Percentiles rank a stretch among this genome's conserved stretches.
Conservation (phyloP, 345 rosid species). For the Heritiera littoralis region DNA sequence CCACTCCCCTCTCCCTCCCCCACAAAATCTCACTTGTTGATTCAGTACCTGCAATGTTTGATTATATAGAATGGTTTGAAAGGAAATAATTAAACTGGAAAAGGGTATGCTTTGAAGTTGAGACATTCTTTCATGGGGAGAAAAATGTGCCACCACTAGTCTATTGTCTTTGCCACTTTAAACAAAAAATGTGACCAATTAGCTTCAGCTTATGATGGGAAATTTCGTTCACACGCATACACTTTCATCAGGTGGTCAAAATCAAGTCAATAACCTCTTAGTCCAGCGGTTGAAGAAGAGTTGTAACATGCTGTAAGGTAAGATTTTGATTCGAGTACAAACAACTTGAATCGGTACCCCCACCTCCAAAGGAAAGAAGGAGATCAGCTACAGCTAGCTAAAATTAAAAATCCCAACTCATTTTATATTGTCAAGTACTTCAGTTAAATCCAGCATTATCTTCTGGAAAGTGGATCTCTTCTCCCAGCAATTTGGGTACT, state of each 20-base stretch:
- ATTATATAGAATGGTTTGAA: neutral
- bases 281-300: too few relatives aligned
- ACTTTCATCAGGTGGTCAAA: neutral
- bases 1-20: neutral
- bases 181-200: neutral
- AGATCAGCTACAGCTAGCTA: neutral
- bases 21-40: neutral
- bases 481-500: neutral
- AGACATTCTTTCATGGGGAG: neutral
- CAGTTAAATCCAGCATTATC: neutral
- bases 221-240: neutral
- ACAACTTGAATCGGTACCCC: too few relatives aligned
- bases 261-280: too few relatives aligned
- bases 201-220: neutral
- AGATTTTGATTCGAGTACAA: too few relatives aligned
- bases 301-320: too few relatives aligned
- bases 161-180: neutral
- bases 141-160: neutral
- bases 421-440: neutral
- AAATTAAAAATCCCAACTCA: neutral
- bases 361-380: neutral
- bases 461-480: neutral
- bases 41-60: neutral
- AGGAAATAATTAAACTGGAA: neutral
- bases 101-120: neutral